Percentiles rank a stretch among this genome's conserved stretches.
phyloP scores from a whole-genome alignment of 2,329 filamentous ascomycete species.

The Cordyceps fumosorosea region DNA sequence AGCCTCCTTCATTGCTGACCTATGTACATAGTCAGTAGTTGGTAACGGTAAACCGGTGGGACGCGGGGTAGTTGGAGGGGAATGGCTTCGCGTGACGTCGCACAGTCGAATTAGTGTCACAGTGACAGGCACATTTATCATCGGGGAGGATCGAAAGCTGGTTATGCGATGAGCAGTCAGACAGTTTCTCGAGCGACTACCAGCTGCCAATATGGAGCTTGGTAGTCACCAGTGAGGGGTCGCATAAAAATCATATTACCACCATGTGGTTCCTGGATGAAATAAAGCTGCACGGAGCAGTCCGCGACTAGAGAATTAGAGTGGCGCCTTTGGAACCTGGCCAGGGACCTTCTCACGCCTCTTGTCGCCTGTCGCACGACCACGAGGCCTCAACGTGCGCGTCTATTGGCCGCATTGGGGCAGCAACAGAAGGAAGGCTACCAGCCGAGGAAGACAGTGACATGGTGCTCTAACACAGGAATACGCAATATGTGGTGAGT shows the following conservation, averaged over 20 bases:
- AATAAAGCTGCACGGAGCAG: neutral
- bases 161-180: neutral
- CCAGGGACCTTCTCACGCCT: neutral
- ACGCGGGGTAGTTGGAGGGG: slow-evolving; percentile 3
- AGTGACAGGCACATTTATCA: neutral
- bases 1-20: neutral
- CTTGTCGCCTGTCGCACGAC: slow-evolving; percentile 5
- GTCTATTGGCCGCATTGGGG: slow-evolving; percentile 10
- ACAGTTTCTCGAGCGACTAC: neutral
- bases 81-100: neutral
- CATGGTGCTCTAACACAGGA: neutral
- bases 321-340: neutral
- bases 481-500: neutral
- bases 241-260: neutral
- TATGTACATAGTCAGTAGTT: neutral
- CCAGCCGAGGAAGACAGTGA: neutral
- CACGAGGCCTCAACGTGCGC: slow-evolving; percentile 11
- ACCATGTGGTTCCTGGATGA: neutral
- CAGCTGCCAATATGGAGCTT: neutral
- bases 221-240: neutral
- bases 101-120: neutral
- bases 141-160: neutral
- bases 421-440: neutral
- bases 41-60: neutral
- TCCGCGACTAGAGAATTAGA: neutral